phyloP scores from a whole-genome alignment of 306 rosid species.

The Inga leiocalycina region DNA sequence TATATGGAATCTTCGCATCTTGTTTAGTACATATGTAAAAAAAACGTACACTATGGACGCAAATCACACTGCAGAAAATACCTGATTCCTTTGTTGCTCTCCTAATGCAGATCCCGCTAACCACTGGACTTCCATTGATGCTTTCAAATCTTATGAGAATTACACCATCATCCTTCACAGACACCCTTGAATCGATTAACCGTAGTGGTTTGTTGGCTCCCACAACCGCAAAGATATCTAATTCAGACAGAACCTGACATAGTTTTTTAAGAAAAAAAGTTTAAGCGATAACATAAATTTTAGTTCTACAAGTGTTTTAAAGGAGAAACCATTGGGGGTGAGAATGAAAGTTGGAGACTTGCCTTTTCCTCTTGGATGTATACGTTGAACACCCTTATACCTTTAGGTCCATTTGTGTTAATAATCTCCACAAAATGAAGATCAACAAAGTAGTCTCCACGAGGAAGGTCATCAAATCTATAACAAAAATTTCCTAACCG shows the following conservation, averaged over 20 bases:
- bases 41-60: background rate
- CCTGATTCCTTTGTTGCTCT: conserved; percentile 55
- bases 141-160: conserved; percentile 76
- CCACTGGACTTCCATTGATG: conserved; percentile 69
- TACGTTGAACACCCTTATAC: conserved; percentile 79
- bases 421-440: conserved; percentile 84
- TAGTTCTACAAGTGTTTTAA: background rate
- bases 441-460: conserved; percentile 72
- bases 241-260: conserved; percentile 74
- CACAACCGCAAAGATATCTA: conserved; percentile 75
- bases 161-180: conserved; percentile 65
- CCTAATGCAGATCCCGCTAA: conserved; percentile 83
- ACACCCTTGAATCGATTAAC: conserved; percentile 57
- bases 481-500: conserved; percentile 69
- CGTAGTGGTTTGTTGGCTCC: conserved; percentile 88
- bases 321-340: background rate
- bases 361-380: conserved; percentile 83
- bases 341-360: conserved; percentile 27
- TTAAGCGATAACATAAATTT: conserved; percentile 2
- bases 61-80: conserved; percentile 32
- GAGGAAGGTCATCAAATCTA: conserved; percentile 60
- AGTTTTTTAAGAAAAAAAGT: conserved; percentile 26
- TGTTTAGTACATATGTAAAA: conserved; percentile 14
- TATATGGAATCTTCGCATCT: conserved; percentile 2
- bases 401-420: conserved; percentile 81